Conservation (phyloP, 345 rosid genomes). For the Hibiscus trionum region DNA sequence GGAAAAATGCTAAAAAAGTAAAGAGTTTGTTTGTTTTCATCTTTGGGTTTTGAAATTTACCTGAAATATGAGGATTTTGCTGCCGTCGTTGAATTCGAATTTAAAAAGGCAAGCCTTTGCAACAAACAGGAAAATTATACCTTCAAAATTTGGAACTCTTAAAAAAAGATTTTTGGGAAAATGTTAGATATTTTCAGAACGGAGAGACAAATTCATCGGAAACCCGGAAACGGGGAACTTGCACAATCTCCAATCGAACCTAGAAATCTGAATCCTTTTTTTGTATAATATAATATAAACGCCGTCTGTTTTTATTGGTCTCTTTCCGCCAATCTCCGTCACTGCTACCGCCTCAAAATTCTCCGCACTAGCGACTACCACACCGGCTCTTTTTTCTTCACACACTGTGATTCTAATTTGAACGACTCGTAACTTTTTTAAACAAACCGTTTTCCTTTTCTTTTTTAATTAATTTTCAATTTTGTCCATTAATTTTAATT, state of each 20-base stretch:
- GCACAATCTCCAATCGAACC: background rate
- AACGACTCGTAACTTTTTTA: background rate
- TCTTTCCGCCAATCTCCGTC: background rate
- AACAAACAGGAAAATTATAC: background rate
- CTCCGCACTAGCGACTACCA: background rate
- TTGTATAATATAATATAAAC: background rate
- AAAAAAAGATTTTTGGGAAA: background rate
- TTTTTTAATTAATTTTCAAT: background rate
- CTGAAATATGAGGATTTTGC: background rate
- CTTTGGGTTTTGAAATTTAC: background rate
- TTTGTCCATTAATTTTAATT: conserved; percentile 6
- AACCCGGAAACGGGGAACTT: background rate
- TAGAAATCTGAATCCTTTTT: background rate
- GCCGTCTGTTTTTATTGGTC: background rate
- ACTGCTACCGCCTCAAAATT: conserved; percentile 2
- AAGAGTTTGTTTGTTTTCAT: background rate
- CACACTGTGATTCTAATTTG: background rate
- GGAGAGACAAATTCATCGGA: background rate
- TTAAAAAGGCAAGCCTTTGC: background rate
- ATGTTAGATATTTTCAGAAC: background rate
- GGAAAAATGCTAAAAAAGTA: background rate
- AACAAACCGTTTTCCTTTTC: background rate
- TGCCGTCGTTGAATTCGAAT: background rate
- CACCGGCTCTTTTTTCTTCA: background rate
- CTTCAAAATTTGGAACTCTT: background rate